A percentile compares a stretch with the other conserved stretches of the same genome.
phyloP scores from a whole-genome alignment of 73 alveolate species.

The Loxodes magnus region DNA sequence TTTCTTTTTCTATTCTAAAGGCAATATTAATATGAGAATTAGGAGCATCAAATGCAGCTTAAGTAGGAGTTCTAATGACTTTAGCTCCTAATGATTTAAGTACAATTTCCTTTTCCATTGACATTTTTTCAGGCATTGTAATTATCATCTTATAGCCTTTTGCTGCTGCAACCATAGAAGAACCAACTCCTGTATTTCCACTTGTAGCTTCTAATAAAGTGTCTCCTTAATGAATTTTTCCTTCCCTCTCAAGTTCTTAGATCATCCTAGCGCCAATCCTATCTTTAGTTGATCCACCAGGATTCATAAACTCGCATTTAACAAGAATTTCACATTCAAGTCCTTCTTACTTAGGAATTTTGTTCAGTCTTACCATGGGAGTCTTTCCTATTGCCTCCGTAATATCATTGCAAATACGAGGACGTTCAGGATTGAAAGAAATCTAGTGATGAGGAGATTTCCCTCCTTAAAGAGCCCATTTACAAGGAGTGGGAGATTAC shows the following conservation, averaged over 20 bases:
- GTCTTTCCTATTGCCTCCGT: slow-evolving; percentile 79
- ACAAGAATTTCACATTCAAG: slow-evolving; percentile 79
- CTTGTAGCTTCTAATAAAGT: slow-evolving; percentile 88
- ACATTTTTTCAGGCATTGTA: slow-evolving; percentile 93
- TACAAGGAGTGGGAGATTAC: slow-evolving; percentile 1
- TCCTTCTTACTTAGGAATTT: slow-evolving; percentile 68
- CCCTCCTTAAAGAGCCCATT: neutral
- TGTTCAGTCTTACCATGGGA: slow-evolving; percentile 82
- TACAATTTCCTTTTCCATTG: slow-evolving; percentile 78
- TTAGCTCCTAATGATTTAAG: slow-evolving; percentile 88
- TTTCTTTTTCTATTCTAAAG: slow-evolving; percentile 24
- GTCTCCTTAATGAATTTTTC: slow-evolving; percentile 67
- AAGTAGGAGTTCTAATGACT: slow-evolving; percentile 78
- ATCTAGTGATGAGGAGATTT: neutral
- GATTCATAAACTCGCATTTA: slow-evolving; percentile 89
- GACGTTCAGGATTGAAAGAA: slow-evolving; percentile 1
- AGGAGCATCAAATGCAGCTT: slow-evolving; percentile 42
- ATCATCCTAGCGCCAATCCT: slow-evolving; percentile 95
- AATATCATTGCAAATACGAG: slow-evolving; percentile 19
- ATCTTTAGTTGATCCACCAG: slow-evolving; percentile 96
- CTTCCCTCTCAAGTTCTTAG: slow-evolving; percentile 76
- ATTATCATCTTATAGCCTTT: slow-evolving; percentile 85
- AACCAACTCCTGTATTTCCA: slow-evolving; percentile 97
- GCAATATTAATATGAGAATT: slow-evolving; percentile 37
- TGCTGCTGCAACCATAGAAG: slow-evolving; percentile 86